Evolutionary conservation across 495 filamentous ascomycete species (phyloP).

Genomic region (Hypomontagnella monticulosa): DNA sequence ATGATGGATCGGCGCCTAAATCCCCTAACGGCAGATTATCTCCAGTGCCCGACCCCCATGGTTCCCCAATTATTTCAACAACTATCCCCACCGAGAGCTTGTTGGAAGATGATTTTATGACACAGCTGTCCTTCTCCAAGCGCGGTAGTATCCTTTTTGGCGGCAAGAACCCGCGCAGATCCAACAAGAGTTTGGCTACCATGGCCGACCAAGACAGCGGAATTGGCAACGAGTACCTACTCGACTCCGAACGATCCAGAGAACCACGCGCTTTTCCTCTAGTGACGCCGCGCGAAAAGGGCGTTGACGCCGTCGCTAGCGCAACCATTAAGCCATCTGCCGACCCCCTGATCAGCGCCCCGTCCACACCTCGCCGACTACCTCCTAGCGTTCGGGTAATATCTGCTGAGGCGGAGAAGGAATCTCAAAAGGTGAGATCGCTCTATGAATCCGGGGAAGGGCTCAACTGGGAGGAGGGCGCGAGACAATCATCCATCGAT

Average conservation of each 20-base stretch:
- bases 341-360: slow-evolving; percentile 22
- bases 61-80: slow-evolving; percentile 59
- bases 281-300: slow-evolving; percentile 34
- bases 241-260: slow-evolving; percentile 2
- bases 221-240: slow-evolving; percentile 2
- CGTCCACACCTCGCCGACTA: slow-evolving; percentile 37
- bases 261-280: slow-evolving; percentile 44
- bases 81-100: slow-evolving; percentile 62
- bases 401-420: slow-evolving; percentile 83
- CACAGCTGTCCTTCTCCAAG: slow-evolving; percentile 63
- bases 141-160: slow-evolving; percentile 74
- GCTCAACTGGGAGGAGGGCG: slow-evolving; percentile 69
- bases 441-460: slow-evolving; percentile 85
- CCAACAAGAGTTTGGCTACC: slow-evolving; percentile 18
- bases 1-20: slow-evolving; percentile 38
- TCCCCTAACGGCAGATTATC: slow-evolving; percentile 36
- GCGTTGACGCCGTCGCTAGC: slow-evolving; percentile 20
- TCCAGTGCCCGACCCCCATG: slow-evolving; percentile 35
- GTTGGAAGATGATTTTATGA: slow-evolving; percentile 60
- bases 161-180: slow-evolving; percentile 54
- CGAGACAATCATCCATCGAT: slow-evolving; percentile 49
- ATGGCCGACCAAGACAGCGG: slow-evolving; percentile 36
- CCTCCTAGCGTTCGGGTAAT: slow-evolving; percentile 63
- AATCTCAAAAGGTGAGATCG: slow-evolving; percentile 87
- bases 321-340: slow-evolving; percentile 31